Conservation (phyloP, 2,329 filamentous ascomycete species). For the Aureobasidium sp. region DNA sequence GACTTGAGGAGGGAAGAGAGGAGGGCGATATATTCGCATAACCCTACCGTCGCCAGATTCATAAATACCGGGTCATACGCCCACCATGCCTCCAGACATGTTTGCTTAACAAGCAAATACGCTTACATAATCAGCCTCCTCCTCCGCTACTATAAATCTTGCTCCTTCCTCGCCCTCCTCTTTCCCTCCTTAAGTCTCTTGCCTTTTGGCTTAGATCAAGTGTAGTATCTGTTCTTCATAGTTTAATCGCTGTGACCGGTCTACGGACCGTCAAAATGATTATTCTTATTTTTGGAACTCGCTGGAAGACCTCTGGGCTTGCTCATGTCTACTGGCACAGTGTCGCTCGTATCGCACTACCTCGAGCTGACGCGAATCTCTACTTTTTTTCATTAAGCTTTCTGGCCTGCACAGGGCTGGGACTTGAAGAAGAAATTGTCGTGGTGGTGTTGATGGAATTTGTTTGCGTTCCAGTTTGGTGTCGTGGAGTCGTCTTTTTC, state of each 20-base stretch:
- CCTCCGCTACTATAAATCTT: too few relatives aligned
- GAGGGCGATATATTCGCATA: too few relatives aligned
- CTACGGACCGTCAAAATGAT: constrained; percentile 61
- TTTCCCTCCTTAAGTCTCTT: not conserved
- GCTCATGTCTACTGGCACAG: constrained; percentile 54
- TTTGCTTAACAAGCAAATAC: too few relatives aligned
- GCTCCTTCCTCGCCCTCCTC: not conserved
- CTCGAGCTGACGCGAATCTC: constrained; percentile 58
- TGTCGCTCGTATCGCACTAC: constrained; percentile 71
- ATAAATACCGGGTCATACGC: too few relatives aligned
- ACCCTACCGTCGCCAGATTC: too few relatives aligned
- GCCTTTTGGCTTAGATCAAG: constrained; percentile 11
- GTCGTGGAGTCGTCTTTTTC: too few relatives aligned
- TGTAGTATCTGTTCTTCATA: constrained; percentile 60
- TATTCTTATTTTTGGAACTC: constrained; percentile 67
- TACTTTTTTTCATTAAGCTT: constrained; percentile 22
- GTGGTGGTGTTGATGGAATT: too few relatives aligned
- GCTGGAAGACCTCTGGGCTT: constrained; percentile 59
- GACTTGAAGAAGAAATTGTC: constrained; percentile 21
- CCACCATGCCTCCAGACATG: too few relatives aligned
- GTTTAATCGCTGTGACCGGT: constrained; percentile 89
- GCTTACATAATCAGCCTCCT: too few relatives aligned
- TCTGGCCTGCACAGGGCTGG: constrained; percentile 12
- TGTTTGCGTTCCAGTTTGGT: too few relatives aligned
- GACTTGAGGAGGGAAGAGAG: not conserved